Percentiles rank a stretch among this genome's conserved stretches.
phyloP scores from a whole-genome alignment of 371 early-diverging fungal species.

The Vairimorpha apis region DNA sequence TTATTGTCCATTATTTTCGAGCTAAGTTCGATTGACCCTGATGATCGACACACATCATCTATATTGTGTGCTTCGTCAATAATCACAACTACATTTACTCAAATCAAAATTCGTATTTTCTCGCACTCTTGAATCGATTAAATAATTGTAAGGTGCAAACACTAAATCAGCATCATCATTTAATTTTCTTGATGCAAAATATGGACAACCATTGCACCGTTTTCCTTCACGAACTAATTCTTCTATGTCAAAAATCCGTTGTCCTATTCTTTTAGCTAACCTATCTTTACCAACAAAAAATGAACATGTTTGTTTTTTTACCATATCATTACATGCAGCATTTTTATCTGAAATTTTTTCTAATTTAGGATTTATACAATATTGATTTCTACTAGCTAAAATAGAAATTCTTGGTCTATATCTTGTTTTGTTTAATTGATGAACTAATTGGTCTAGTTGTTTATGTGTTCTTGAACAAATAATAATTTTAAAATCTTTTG shows the following conservation, averaged over 20 bases:
- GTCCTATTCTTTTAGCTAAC: constrained; percentile 34
- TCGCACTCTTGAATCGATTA: constrained; percentile 69
- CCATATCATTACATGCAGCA: constrained; percentile 69
- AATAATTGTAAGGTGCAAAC: constrained; percentile 83
- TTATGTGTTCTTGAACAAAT: constrained; percentile 82
- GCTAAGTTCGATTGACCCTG: constrained; percentile 65
- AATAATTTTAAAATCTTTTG: constrained; percentile 63
- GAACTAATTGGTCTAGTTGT: constrained; percentile 78
- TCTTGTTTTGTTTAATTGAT: constrained; percentile 72
- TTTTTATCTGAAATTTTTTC: constrained; percentile 64
- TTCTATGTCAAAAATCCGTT: constrained; percentile 64
- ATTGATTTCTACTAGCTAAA: constrained; percentile 75
- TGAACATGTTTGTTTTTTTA: constrained; percentile 66
- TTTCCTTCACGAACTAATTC: constrained; percentile 60
- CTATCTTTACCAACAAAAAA: constrained; percentile 46
- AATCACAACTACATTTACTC: constrained; percentile 68
- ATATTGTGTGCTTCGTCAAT: constrained; percentile 75
- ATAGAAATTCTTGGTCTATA: constrained; percentile 65
- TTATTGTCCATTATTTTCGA: constrained; percentile 42
- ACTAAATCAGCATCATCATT: constrained; percentile 69
- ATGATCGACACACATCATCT: constrained; percentile 64
- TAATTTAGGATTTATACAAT: constrained; percentile 73
- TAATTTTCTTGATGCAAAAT: constrained; percentile 68
- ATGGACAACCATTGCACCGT: constrained; percentile 68
- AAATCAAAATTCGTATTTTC: constrained; percentile 62